phyloP scores from a whole-genome alignment of 164 flowering plant species.

The Cinnamomum chago region DNA sequence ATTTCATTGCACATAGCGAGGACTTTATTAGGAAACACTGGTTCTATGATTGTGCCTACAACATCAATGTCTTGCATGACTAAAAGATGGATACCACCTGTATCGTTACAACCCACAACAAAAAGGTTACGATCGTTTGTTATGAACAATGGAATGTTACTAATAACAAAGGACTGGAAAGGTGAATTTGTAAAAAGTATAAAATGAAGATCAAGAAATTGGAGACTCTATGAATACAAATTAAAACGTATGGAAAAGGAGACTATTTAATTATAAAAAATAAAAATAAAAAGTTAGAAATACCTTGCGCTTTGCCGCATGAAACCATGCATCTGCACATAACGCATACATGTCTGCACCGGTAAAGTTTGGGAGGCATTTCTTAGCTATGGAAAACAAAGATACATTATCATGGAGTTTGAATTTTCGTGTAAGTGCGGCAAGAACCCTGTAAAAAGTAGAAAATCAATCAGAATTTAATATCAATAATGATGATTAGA shows the following conservation, averaged over 20 bases:
- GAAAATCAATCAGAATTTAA: not conserved
- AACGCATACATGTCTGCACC: conserved; percentile 86
- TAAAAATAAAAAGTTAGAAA: not conserved
- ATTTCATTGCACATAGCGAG: too few species aligned
- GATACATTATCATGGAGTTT: conserved; percentile 75
- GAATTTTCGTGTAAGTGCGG: conserved; percentile 87
- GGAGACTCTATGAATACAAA: not conserved
- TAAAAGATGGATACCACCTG: too few species aligned
- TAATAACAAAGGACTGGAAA: too few species aligned
- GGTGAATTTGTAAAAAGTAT: not conserved
- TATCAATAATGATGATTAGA: conserved; percentile 1
- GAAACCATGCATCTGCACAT: conserved; percentile 89
- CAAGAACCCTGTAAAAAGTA: conserved; percentile 54
- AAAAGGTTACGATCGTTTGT: too few species aligned
- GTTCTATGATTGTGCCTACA: too few species aligned
- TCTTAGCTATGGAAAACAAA: conserved; percentile 58
- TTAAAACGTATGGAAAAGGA: not conserved
- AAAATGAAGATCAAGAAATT: not conserved
- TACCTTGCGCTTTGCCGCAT: conserved; percentile 89
- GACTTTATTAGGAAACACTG: too few species aligned
- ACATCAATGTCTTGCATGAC: too few species aligned
- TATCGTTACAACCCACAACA: too few species aligned
- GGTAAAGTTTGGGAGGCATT: conserved; percentile 83
- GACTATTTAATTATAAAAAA: not conserved
- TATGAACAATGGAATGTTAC: too few species aligned